Conservation (phyloP, 2,329 filamentous ascomycete species). For the Periconia digitata region DNA sequence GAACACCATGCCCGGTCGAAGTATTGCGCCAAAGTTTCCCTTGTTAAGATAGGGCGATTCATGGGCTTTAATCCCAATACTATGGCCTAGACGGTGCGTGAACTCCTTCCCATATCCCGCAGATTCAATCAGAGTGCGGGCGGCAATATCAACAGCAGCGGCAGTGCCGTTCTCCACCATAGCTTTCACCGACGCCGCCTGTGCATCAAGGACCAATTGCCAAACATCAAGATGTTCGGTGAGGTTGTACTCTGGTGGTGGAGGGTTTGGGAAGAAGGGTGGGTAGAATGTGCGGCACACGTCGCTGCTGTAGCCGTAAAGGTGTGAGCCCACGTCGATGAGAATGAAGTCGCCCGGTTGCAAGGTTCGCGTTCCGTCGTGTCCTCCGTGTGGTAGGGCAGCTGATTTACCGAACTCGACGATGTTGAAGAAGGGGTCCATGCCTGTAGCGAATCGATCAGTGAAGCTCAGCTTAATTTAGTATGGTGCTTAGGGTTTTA, state of each 20-base stretch:
- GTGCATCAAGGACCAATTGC: slow-evolving; percentile 64
- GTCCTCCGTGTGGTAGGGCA: slow-evolving; percentile 57
- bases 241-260: slow-evolving; percentile 15
- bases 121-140: slow-evolving; percentile 57
- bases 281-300: slow-evolving; percentile 63
- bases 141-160: slow-evolving; percentile 63
- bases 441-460: slow-evolving; percentile 55
- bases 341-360: slow-evolving; percentile 60
- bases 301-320: slow-evolving; percentile 65
- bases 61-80: slow-evolving; percentile 68
- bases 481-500: too few species aligned
- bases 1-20: slow-evolving; percentile 63
- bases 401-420: slow-evolving; percentile 63
- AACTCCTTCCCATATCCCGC: slow-evolving; percentile 63
- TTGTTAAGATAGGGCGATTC: slow-evolving; percentile 67
- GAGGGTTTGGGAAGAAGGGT: slow-evolving; percentile 34
- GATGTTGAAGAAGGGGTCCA: slow-evolving; percentile 64
- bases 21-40: slow-evolving; percentile 53
- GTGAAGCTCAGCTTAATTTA: too few species aligned
- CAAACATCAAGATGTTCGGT: slow-evolving; percentile 60
- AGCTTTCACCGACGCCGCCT: slow-evolving; percentile 56
- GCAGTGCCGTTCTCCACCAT: slow-evolving; percentile 57
- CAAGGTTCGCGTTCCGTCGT: slow-evolving; percentile 54
- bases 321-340: slow-evolving; percentile 65
- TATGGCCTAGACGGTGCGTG: slow-evolving; percentile 64